These are phyloP conservation scores for Eucalyptus erythrocorys DNA, from an alignment of 345 rosid species.

Conservation along the genomic window DNA sequence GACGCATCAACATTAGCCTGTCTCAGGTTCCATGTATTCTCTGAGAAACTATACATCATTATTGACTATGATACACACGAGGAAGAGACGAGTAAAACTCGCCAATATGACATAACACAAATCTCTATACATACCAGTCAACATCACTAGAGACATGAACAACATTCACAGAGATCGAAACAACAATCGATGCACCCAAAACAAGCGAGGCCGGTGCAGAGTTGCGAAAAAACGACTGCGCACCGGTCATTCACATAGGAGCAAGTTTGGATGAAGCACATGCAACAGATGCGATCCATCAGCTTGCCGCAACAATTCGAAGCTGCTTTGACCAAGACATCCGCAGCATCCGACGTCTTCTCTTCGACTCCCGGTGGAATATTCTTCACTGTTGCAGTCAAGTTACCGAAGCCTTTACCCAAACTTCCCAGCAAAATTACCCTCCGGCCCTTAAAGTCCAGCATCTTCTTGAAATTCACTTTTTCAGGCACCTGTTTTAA, in stretches of 20 bases:
- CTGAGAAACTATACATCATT: neutral
- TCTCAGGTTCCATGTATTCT: neutral
- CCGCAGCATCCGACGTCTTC: conserved; percentile 44
- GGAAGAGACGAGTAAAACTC: neutral
- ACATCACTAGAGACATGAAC: neutral
- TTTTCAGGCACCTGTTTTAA: conserved; percentile 14
- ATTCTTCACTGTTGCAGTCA: conserved; percentile 53
- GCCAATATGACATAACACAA: neutral
- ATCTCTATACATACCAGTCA: neutral
- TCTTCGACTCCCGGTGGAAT: conserved; percentile 51
- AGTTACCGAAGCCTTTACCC: conserved; percentile 64
- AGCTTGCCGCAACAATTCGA: conserved; percentile 31
- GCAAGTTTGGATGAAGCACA: conserved; percentile 71
- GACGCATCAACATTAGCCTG: neutral
- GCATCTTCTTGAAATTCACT: conserved; percentile 9
- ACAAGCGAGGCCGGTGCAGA: conserved; percentile 66
- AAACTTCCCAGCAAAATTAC: conserved; percentile 27
- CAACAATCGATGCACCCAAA: conserved; percentile 71
- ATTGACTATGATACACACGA: neutral
- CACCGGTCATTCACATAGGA: conserved; percentile 49
- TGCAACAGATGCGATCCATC: conserved; percentile 50
- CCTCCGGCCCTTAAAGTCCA: conserved; percentile 11
- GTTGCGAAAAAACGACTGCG: conserved; percentile 37
- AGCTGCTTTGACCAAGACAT: conserved; percentile 49
- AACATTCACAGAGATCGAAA: neutral